phyloP scores from a whole-genome alignment of 2,329 filamentous ascomycete genomes.

The Pestalotiopsis sp. region DNA sequence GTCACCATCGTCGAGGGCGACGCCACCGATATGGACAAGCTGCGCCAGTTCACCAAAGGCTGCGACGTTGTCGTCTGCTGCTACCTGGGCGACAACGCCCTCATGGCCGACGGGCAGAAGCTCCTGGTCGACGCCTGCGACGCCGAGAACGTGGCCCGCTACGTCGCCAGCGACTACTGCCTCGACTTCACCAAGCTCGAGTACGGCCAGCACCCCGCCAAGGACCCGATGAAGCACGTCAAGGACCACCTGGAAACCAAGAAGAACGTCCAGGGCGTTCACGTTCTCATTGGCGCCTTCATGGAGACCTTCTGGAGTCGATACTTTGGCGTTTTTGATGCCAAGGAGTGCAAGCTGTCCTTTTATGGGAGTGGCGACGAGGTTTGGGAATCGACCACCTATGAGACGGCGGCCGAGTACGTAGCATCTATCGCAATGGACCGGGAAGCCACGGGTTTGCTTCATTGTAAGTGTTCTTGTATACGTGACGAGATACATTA shows the following conservation, averaged over 20 bases:
- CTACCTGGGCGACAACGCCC: conserved; percentile 37
- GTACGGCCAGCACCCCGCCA: conserved; percentile 35
- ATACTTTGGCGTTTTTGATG: conserved; percentile 24
- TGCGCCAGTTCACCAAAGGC: conserved; percentile 28
- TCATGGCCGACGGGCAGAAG: conserved; percentile 44
- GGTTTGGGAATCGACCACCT: conserved; percentile 37
- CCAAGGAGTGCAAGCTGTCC: conserved; percentile 23
- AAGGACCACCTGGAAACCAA: conserved; percentile 39
- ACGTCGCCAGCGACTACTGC: conserved; percentile 41
- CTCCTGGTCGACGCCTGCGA: conserved; percentile 41
- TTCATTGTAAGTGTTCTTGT: neutral
- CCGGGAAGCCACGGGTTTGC: conserved; percentile 7
- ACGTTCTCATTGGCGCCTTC: conserved; percentile 40
- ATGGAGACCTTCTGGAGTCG: conserved; percentile 33
- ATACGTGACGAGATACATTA: neutral
- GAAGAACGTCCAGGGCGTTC: conserved; percentile 37
- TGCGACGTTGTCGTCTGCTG: conserved; percentile 39
- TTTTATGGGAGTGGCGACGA: conserved; percentile 40
- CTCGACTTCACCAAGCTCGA: conserved; percentile 42
- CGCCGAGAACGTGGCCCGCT: conserved; percentile 33
- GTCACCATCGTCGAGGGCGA: conserved; percentile 12
- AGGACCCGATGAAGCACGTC: conserved; percentile 42
- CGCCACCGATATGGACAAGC: conserved; percentile 15
- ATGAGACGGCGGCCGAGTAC: conserved; percentile 37
- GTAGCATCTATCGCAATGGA: conserved; percentile 29